Evolutionary conservation across 1,139 yeast species (phyloP).

Genomic region (Kluyveromyces sp.): DNA sequence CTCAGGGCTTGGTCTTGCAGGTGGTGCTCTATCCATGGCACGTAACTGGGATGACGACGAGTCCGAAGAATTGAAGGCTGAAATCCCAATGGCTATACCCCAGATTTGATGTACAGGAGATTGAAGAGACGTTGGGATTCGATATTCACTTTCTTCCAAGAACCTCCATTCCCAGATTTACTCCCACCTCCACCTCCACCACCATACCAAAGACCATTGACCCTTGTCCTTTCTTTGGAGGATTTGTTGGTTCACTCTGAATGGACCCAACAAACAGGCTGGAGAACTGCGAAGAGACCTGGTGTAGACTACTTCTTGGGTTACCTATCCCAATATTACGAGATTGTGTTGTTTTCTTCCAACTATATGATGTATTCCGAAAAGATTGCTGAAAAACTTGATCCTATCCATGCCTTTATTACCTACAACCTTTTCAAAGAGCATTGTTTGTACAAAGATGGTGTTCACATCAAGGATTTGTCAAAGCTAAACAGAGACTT

Average conservation of each 20-base stretch:
- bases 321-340: constrained; percentile 90
- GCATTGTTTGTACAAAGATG: constrained; percentile 79
- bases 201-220: constrained; percentile 87
- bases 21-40: constrained; percentile 58
- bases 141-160: constrained; percentile 77
- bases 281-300: constrained; percentile 99
- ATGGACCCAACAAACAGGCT: constrained; percentile 88
- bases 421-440: constrained; percentile 86
- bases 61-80: constrained; percentile 46
- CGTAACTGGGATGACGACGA: constrained; percentile 86
- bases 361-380: constrained; percentile 84
- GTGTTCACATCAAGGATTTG: constrained; percentile 76
- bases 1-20: constrained; percentile 55
- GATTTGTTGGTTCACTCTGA: constrained; percentile 85
- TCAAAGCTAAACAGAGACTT: constrained; percentile 85
- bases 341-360: constrained; percentile 82
- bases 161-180: constrained; percentile 87
- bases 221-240: constrained; percentile 81
- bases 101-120: constrained; percentile 59
- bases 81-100: constrained; percentile 61
- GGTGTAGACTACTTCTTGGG: constrained; percentile 96
- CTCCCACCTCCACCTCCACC: constrained; percentile 90
- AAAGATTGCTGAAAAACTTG: constrained; percentile 76
- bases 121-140: constrained; percentile 64
- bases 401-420: constrained; percentile 85